Evolutionary conservation across 768 basidiomycete species (phyloP).

Genomic region (Russula olivacea): DNA sequence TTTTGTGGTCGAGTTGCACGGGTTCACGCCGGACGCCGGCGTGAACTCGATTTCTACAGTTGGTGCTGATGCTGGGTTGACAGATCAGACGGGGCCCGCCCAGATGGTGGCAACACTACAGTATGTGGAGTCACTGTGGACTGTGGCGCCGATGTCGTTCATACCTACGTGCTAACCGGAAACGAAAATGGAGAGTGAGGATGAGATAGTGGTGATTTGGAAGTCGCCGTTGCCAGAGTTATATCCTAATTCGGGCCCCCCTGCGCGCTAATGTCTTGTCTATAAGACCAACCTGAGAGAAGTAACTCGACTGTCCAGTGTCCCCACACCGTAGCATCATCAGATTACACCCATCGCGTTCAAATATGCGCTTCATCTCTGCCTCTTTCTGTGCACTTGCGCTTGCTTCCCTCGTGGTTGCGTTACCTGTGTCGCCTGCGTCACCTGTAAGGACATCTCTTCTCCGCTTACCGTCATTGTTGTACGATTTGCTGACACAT

Average conservation of each 20-base stretch:
- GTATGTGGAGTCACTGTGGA: too few relatives aligned
- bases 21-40: too few relatives aligned
- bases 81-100: too few relatives aligned
- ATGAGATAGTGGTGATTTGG: not conserved
- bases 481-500: not conserved
- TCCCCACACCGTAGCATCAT: not conserved
- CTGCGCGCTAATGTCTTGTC: not conserved
- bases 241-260: too few relatives aligned
- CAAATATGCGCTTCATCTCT: slow-evolving; percentile 12
- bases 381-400: not conserved
- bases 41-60: too few relatives aligned
- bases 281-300: not conserved
- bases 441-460: slow-evolving; percentile 1
- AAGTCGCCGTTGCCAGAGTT: too few relatives aligned
- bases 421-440: too few relatives aligned
- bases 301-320: not conserved
- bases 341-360: not conserved
- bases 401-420: slow-evolving; percentile 3
- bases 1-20: too few relatives aligned
- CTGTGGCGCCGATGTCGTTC: not conserved
- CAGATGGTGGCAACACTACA: too few relatives aligned
- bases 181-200: slow-evolving; percentile 2
- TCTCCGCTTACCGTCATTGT: too few relatives aligned
- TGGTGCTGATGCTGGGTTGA: too few relatives aligned
- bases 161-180: slow-evolving; percentile 4